phyloP scores from a whole-genome alignment of 768 basidiomycete species.

The Lentinula edodes region DNA sequence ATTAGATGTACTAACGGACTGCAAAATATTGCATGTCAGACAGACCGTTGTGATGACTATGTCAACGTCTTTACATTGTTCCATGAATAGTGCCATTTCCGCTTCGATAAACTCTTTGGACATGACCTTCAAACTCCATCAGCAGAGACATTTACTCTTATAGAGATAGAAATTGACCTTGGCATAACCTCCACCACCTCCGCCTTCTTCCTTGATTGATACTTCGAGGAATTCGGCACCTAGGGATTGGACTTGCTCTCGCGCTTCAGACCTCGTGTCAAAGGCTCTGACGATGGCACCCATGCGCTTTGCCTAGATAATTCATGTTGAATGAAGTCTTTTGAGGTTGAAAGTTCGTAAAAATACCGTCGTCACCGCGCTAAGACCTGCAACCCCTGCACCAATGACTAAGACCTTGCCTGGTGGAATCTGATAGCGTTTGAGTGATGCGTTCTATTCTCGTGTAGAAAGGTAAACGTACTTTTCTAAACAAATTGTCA shows the following conservation, averaged over 20 bases:
- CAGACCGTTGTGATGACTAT: constrained; percentile 80
- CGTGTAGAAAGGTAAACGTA: constrained; percentile 12
- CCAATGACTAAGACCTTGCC: constrained; percentile 86
- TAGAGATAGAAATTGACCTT: constrained; percentile 36
- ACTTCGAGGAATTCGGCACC: constrained; percentile 92
- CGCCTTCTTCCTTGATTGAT: constrained; percentile 71
- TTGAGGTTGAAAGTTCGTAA: background rate
- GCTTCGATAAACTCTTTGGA: constrained; percentile 62
- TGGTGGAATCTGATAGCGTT: constrained; percentile 60
- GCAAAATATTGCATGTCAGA: background rate
- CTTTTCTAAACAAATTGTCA: constrained; percentile 31
- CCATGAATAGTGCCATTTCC: constrained; percentile 76
- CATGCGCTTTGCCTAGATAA: constrained; percentile 61
- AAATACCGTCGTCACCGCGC: constrained; percentile 77
- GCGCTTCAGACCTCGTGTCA: constrained; percentile 78
- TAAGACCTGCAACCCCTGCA: constrained; percentile 84
- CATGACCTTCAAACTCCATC: constrained; percentile 39
- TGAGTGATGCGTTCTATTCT: background rate
- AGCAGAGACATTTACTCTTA: background rate
- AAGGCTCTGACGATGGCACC: constrained; percentile 89
- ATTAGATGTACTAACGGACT: constrained; percentile 11
- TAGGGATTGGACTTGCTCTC: constrained; percentile 86
- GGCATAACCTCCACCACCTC: constrained; percentile 80
- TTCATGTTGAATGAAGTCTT: background rate
- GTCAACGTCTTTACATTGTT: constrained; percentile 86